phyloP scores from a whole-genome alignment of 352 stramenopile genomes.

The Globisporangium megalacanthum region DNA sequence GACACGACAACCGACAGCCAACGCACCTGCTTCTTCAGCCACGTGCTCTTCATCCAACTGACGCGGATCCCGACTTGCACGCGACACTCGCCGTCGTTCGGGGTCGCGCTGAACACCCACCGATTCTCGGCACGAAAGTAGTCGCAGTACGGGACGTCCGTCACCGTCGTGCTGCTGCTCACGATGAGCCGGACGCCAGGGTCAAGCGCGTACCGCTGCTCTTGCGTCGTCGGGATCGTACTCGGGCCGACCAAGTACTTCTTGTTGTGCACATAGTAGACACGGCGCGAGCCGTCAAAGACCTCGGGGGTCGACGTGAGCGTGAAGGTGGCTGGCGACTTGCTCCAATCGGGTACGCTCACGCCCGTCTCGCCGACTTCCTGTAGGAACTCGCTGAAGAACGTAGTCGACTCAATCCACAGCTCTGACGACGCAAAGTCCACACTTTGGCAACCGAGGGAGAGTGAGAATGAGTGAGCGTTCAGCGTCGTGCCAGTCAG shows the following conservation, averaged over 20 bases:
- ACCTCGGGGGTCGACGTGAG: constrained; percentile 47
- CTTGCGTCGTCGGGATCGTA: constrained; percentile 67
- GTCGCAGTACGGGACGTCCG: constrained; percentile 79
- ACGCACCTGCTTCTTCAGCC: constrained; percentile 81
- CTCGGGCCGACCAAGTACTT: constrained; percentile 86
- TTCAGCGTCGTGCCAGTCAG: neutral
- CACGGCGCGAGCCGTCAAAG: constrained; percentile 50
- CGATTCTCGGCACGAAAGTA: constrained; percentile 85
- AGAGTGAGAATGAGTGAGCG: neutral
- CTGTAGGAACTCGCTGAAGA: constrained; percentile 41
- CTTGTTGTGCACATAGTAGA: constrained; percentile 80
- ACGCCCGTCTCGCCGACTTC: constrained; percentile 53
- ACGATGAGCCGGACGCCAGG: constrained; percentile 46
- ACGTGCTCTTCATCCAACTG: constrained; percentile 79
- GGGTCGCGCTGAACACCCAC: constrained; percentile 73
- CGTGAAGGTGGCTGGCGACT: constrained; percentile 37
- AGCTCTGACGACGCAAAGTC: constrained; percentile 53
- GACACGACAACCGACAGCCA: neutral
- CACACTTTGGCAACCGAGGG: constrained; percentile 28
- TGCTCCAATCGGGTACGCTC: constrained; percentile 44
- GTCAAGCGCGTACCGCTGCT: constrained; percentile 59
- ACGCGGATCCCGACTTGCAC: constrained; percentile 65
- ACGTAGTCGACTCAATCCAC: constrained; percentile 56
- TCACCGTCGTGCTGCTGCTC: constrained; percentile 64
- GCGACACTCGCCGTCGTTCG: constrained; percentile 29